Evolutionary conservation across 1,284 basidiomycete species (phyloP).

Genomic region (Mycosarcoma mackinlayi): DNA sequence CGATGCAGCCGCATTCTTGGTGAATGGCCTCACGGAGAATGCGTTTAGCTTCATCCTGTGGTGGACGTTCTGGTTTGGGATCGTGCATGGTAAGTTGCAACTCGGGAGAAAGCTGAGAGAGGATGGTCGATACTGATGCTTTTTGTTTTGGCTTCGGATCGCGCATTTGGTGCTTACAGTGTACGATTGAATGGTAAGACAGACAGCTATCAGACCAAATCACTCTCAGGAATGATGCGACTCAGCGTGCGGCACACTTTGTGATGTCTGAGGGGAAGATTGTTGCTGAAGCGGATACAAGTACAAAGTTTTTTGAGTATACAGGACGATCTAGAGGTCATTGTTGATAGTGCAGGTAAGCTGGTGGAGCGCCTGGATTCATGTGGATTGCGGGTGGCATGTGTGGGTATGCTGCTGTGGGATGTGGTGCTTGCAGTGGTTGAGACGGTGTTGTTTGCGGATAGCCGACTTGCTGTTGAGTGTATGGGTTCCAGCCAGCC

Average conservation of each 20-base stretch:
- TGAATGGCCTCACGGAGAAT: slow-evolving; percentile 54
- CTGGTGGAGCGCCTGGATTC: slow-evolving; percentile 18
- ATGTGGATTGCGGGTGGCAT: slow-evolving; percentile 28
- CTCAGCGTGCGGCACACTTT: background rate
- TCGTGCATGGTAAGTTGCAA: slow-evolving; percentile 62
- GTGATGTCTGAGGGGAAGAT: background rate
- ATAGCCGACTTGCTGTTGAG: slow-evolving; percentile 8
- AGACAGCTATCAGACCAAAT: too few species aligned
- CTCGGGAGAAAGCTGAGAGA: background rate
- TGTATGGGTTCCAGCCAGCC: slow-evolving; percentile 16
- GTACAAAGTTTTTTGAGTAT: slow-evolving; percentile 16
- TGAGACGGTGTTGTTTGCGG: slow-evolving; percentile 8
- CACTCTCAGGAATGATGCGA: too few species aligned
- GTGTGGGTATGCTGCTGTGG: slow-evolving; percentile 6
- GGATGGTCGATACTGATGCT: background rate
- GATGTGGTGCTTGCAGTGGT: slow-evolving; percentile 15
- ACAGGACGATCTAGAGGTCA: background rate
- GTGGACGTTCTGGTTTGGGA: slow-evolving; percentile 67
- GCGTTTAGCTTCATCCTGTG: slow-evolving; percentile 63
- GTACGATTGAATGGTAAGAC: slow-evolving; percentile 5
- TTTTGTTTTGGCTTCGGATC: too few species aligned
- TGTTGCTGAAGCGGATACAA: slow-evolving; percentile 20
- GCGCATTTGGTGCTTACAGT: slow-evolving; percentile 4
- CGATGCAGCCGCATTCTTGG: slow-evolving; percentile 23
- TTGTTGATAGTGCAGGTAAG: slow-evolving; percentile 30